Evolutionary conservation across 192 early-diverging fungal genomes (phyloP).

Genomic region (Chytriomyces sp.): DNA sequence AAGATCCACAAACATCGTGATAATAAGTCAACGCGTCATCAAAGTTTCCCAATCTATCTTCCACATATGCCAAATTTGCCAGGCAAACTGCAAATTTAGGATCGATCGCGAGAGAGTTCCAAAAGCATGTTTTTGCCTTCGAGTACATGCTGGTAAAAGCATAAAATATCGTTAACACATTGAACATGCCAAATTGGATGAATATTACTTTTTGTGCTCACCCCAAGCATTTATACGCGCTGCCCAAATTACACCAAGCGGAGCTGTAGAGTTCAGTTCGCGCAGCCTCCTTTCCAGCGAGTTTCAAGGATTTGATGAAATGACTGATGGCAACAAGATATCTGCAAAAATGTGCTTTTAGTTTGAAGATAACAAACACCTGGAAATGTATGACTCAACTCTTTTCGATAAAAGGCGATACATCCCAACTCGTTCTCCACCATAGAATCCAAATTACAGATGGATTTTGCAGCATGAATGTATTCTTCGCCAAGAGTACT

Average conservation of each 20-base stretch:
- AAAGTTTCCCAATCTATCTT: constrained; percentile 57
- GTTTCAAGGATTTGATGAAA: constrained; percentile 58
- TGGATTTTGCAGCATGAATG: constrained; percentile 51
- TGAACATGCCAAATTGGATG: background rate
- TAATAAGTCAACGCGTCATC: constrained; percentile 62
- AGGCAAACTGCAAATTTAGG: constrained; percentile 53
- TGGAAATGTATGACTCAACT: constrained; percentile 45
- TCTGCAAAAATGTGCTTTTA: constrained; percentile 34
- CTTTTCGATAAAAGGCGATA: constrained; percentile 53
- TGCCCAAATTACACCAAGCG: constrained; percentile 71
- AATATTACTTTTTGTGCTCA: constrained; percentile 35
- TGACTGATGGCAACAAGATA: constrained; percentile 58
- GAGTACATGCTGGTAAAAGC: constrained; percentile 3
- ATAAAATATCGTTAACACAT: background rate
- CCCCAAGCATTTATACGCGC: constrained; percentile 66
- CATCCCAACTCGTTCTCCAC: constrained; percentile 77
- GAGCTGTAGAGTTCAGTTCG: constrained; percentile 59
- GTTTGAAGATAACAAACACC: background rate
- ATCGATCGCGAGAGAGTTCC: constrained; percentile 47
- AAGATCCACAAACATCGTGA: constrained; percentile 46
- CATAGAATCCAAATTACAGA: constrained; percentile 68
- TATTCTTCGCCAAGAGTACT: constrained; percentile 66
- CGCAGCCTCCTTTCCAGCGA: constrained; percentile 54
- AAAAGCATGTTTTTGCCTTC: constrained; percentile 49
- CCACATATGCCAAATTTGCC: constrained; percentile 60